Evolutionary conservation across 176 grass and related monocot genomes (phyloP).

Genomic region (Carex scoparia): DNA sequence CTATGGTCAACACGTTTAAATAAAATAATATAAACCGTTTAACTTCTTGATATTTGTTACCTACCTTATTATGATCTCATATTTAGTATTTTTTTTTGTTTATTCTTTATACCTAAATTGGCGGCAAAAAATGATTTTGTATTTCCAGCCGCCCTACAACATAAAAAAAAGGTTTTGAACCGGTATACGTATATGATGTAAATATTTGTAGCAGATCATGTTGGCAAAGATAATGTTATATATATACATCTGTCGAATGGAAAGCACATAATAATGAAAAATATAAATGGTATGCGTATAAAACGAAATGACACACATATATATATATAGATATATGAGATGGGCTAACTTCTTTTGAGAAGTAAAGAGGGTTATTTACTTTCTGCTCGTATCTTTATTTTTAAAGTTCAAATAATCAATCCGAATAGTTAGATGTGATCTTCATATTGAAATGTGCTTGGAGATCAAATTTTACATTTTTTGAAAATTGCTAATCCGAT

Average conservation of each 20-base stretch:
- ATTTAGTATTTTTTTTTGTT: neutral
- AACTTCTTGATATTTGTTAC: neutral
- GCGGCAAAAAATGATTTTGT: conserved; percentile 3
- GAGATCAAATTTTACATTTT: too few relatives aligned
- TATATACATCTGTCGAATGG: neutral
- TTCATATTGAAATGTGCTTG: too few relatives aligned
- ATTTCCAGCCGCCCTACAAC: neutral
- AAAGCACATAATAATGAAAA: neutral
- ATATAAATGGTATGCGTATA: neutral
- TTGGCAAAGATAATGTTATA: neutral
- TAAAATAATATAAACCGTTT: conserved; percentile 4
- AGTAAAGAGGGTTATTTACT: too few relatives aligned
- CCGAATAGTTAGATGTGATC: too few relatives aligned
- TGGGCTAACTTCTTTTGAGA: too few relatives aligned
- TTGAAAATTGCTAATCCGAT: too few relatives aligned
- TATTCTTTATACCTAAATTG: neutral
- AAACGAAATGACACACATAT: too few relatives aligned
- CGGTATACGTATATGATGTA: neutral
- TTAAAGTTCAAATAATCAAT: too few relatives aligned
- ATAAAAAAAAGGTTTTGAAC: neutral
- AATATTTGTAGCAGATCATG: neutral
- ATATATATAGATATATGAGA: too few relatives aligned
- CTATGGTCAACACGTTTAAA: neutral
- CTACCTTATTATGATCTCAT: neutral
- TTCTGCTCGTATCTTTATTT: too few relatives aligned